Base-by-base conservation (phyloP, 257 asterid genomes). In the Parsonsia alboflavescens region DNA sequence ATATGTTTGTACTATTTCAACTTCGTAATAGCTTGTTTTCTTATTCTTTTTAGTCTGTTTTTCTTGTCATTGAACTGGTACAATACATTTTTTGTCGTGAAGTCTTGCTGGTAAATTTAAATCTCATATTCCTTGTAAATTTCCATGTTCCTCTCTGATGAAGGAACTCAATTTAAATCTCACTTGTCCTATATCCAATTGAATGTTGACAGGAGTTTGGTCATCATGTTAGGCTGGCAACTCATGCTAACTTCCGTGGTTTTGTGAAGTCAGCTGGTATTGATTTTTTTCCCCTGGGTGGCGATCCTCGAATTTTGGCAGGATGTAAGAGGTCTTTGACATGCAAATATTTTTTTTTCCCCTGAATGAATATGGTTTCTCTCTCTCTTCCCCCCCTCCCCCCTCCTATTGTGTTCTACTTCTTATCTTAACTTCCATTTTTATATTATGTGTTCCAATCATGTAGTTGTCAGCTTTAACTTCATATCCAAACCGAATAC, bases 291-390 rank as follows among this genome's bases (percentile, higher is more conserved):
- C 97, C 99, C 7, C 86, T 95, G 71, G 99, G 99, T 22, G 99
- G 99, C 12, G 99, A 95, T 79, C 98, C 99, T 80, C 93, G 96
- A 78, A 85, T 95, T 76, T 86, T 95, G 90, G 91, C 99, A 75
- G 99, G 96, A 90, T 95, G 99, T 95, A 92, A 95, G 99, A 80
- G 88, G 83, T 83, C 82, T 83, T 89, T 76, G 64, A 80, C 82
- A 66, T 81, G 52, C 73, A 70, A 76, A 62, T 86, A 49, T 48
- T 63, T 75, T 50, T 8, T 5, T 57, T 3, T 49, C 54, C 58
- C 48, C 22, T 36, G 46, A 62, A 56, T 75, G 48, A 67, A 26
- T 7, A 36, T 50, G 44, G 49, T 72, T 17, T 54, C 9, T 44
- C 44, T 42, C 21, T 45, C 19, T 0, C 28, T 19, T 45, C 11